These are phyloP conservation scores for Eruca vesicaria DNA, from an alignment of 441 rosid genomes.

Conservation along the genomic window DNA sequence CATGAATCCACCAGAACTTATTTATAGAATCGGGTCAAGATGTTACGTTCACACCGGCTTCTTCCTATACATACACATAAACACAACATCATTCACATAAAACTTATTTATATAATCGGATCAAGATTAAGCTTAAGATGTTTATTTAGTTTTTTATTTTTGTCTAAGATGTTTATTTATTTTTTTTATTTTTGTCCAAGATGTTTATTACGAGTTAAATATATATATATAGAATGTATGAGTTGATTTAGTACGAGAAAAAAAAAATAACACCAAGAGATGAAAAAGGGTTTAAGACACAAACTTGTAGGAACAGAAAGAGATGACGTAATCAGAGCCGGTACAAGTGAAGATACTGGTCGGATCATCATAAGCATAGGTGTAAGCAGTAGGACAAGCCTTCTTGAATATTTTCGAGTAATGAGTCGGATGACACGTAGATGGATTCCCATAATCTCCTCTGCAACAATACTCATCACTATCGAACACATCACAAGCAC, in stretches of 20 bases:
- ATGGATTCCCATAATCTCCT: constrained; percentile 69
- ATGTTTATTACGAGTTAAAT: too few species aligned
- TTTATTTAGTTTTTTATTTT: too few species aligned
- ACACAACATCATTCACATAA: too few species aligned
- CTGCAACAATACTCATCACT: constrained; percentile 92
- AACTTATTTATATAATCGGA: too few species aligned
- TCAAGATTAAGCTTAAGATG: too few species aligned
- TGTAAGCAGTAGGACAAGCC: constrained; percentile 89
- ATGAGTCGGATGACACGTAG: constrained; percentile 61
- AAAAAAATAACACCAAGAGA: not conserved
- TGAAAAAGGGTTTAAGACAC: not conserved
- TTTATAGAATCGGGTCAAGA: constrained; percentile 42
- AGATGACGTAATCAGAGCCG: constrained; percentile 66
- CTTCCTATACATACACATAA: constrained; percentile 44
- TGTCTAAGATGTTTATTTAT: too few species aligned
- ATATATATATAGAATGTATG: too few species aligned
- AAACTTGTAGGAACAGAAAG: constrained; percentile 73
- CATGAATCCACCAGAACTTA: constrained; percentile 30
- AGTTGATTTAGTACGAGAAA: too few species aligned
- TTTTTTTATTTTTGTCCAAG: too few species aligned
- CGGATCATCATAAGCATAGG: constrained; percentile 96
- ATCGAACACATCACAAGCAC: constrained; percentile 90
- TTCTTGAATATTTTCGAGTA: constrained; percentile 81
- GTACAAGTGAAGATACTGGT: constrained; percentile 78
- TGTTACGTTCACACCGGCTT: constrained; percentile 77